Conservation (phyloP, 1,284 basidiomycete genomes). For the Thelephora terrestris region DNA sequence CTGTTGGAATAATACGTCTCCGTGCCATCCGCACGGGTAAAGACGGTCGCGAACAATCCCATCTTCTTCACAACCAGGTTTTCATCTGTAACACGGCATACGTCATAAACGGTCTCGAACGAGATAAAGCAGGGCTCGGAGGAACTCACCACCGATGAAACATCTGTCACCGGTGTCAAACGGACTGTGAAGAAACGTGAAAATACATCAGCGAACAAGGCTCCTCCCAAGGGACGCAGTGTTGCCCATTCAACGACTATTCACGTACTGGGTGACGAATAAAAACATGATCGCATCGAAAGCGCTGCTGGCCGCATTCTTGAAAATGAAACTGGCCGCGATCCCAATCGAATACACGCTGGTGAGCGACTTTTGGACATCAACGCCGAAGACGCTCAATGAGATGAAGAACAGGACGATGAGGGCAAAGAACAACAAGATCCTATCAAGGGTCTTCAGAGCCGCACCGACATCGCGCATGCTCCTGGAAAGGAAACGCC, state of each 20-base stretch:
- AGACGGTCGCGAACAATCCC: conserved; percentile 65
- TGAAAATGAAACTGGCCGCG: conserved; percentile 70
- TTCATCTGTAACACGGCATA: conserved; percentile 34
- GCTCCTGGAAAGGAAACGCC: conserved; percentile 56
- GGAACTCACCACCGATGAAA: conserved; percentile 48
- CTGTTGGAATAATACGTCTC: conserved; percentile 75
- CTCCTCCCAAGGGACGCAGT: background rate
- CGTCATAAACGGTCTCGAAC: background rate
- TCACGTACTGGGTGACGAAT: conserved; percentile 64
- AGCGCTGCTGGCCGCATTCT: conserved; percentile 53
- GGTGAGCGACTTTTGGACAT: conserved; percentile 49
- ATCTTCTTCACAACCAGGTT: conserved; percentile 69
- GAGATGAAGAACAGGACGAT: conserved; percentile 64
- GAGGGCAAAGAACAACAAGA: conserved; percentile 52
- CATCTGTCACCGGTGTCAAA: conserved; percentile 71
- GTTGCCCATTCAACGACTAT: background rate
- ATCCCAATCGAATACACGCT: conserved; percentile 60
- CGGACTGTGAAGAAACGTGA: conserved; percentile 32
- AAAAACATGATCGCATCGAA: conserved; percentile 75
- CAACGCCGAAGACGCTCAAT: conserved; percentile 58
- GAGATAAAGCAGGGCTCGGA: too few relatives aligned
- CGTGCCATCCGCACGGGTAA: conserved; percentile 56
- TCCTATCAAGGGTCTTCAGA: conserved; percentile 48
- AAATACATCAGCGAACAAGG: conserved; percentile 12
- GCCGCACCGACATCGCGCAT: conserved; percentile 65